Evolutionary conservation across 2,329 filamentous ascomycete species (phyloP), one percentile per base, ranked within the genome.

Genomic region (Lachnellula willkommii): DNA sequence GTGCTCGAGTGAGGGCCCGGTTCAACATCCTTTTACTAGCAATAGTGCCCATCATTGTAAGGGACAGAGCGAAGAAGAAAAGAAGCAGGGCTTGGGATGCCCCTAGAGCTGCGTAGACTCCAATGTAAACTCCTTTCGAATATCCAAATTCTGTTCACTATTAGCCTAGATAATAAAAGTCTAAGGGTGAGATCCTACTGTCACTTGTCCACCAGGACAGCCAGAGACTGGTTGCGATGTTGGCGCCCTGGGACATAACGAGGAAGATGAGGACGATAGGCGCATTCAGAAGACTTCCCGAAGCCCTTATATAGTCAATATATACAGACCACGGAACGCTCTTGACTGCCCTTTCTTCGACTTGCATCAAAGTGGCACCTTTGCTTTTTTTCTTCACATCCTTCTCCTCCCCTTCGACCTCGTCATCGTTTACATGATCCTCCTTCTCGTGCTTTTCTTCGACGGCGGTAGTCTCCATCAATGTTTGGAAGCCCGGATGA

Each of bases 161-260:
- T 57, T 26, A 57, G 54, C 37, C 22, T 20, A 37, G 42, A 15
- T 11, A 22, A 11, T 22, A 43, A 12, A 32, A 6, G 15, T 43
- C 2, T 11, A 24, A 17, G 20, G 14, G 15, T 12, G 20, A 42
- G 7, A 85, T 89, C 89, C 12, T 77, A 89, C 1, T 86, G 70
- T 90, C 73, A 1, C 88, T 89, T 0, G 90, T 95, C 93, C 93
- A 97, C 75, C 85, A 97, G 0, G 91, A 94, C 1, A 97, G 81
- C 93, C 93, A 97, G 53, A 97, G 74, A 66, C 88, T 92, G 12
- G 91, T 96, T 62, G 83, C 79, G 61, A 97, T 93, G 68, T 95
- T 96, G 59, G 88, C 81, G 8, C 86, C 90, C 68, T 96, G 91
- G 0, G 89, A 85, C 3, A 66, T 54, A 9, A 82, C 66, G 8